Percentiles rank a stretch among this genome's conserved stretches.
These are phyloP conservation scores for Tilletia indica DNA, from an alignment of 1,284 basidiomycete genomes.

Conservation along the genomic window DNA sequence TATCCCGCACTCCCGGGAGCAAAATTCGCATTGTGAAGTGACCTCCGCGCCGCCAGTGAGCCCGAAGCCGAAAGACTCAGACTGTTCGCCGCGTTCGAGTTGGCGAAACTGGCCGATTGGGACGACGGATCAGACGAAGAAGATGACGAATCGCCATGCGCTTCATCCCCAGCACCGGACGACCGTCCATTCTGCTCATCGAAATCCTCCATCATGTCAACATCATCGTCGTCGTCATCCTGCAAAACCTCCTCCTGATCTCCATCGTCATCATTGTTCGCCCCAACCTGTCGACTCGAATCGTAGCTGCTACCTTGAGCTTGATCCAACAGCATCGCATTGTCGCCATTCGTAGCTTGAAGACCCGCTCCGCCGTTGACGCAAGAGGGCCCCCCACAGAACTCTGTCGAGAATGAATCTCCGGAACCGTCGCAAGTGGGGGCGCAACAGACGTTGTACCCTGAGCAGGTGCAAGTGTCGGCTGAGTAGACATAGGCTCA, in stretches of 20 bases:
- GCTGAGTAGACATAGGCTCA: neutral
- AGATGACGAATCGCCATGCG: neutral
- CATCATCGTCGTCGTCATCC: constrained; percentile 16
- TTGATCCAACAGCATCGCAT: neutral
- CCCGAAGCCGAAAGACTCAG: constrained; percentile 24
- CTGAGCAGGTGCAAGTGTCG: neutral
- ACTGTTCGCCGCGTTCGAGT: constrained; percentile 16
- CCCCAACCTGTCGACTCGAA: neutral
- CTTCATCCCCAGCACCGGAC: neutral
- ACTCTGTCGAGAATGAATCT: neutral
- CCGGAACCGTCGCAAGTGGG: neutral
- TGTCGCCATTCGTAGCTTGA: neutral
- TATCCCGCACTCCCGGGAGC: neutral
- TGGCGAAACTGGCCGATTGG: neutral
- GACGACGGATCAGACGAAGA: neutral
- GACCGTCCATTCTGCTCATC: neutral
- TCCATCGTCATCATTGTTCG: neutral
- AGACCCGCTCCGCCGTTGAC: too few species aligned
- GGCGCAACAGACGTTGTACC: neutral
- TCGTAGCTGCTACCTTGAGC: neutral
- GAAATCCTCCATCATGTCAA: constrained; percentile 22
- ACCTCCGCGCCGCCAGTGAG: constrained; percentile 27
- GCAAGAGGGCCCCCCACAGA: neutral
- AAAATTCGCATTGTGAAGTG: constrained; percentile 3
- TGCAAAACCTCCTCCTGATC: constrained; percentile 1